Percentiles rank a stretch among this genome's conserved stretches.
These are phyloP conservation scores for Marasmius fiardii DNA, from an alignment of 1,284 basidiomycete species.

Conservation along the genomic window DNA sequence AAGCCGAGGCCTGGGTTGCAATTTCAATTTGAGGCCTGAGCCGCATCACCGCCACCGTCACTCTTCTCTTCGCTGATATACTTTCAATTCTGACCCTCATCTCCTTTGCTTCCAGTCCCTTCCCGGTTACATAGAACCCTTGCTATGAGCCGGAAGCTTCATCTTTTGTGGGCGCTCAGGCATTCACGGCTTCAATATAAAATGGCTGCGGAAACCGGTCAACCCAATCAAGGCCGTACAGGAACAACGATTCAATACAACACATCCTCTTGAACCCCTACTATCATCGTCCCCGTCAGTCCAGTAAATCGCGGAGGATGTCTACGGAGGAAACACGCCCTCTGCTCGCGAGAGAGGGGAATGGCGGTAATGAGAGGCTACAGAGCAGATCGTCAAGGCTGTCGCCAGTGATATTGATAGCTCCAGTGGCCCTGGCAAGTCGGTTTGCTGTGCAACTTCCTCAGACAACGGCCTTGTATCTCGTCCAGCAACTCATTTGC, in stretches of 20 bases:
- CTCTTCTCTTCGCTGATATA: not conserved
- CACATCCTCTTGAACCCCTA: not conserved
- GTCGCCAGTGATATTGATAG: conserved; percentile 18
- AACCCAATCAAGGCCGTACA: no score
- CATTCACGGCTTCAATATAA: no score
- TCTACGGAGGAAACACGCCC: not conserved
- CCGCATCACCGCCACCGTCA: no score
- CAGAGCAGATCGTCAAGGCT: not conserved
- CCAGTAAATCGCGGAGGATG: not conserved
- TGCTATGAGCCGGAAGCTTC: no score
- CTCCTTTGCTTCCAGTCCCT: no score
- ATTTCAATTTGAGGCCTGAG: no score
- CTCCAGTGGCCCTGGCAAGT: conserved; percentile 24
- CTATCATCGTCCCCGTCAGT: not conserved
- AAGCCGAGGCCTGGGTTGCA: no score
- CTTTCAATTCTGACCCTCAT: no score
- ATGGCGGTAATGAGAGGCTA: not conserved
- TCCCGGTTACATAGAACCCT: no score
- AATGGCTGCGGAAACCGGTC: no score
- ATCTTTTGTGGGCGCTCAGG: no score
- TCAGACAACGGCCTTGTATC: conserved; percentile 25
- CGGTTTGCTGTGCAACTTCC: conserved; percentile 20
- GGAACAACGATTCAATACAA: not conserved
- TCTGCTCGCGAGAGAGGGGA: not conserved
- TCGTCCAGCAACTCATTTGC: conserved; percentile 24